Percentiles rank a stretch among this genome's conserved stretches.
phyloP scores from a whole-genome alignment of 202 grass and related monocot species.

The Panicum virgatum region DNA sequence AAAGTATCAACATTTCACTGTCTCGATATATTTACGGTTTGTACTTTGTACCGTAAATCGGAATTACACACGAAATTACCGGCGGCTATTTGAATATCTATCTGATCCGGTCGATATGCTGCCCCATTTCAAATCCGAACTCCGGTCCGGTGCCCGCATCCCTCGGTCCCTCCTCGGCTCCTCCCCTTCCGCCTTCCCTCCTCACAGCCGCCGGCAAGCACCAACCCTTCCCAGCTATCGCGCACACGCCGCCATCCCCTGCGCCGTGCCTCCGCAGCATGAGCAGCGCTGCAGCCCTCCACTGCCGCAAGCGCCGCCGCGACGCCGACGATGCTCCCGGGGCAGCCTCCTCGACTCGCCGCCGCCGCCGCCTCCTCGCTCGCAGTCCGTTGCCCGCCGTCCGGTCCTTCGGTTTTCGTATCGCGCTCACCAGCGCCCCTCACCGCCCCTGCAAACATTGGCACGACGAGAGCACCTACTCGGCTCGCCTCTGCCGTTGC shows the following conservation, averaged over 20 bases:
- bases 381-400: not conserved
- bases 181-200: not conserved
- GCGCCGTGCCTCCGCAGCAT: not conserved
- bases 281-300: not conserved
- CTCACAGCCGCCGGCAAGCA: not conserved
- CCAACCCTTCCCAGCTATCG: not conserved
- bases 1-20: not conserved
- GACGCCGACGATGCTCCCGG: not conserved
- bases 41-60: not conserved
- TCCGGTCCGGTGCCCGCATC: not conserved
- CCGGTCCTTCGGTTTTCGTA: not conserved
- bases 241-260: not conserved
- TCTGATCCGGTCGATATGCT: not conserved
- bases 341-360: not conserved
- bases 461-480: not conserved
- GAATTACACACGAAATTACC: not conserved
- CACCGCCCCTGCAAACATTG: conserved; percentile 1
- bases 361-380: not conserved
- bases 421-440: not conserved
- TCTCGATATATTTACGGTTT: not conserved
- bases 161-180: no score
- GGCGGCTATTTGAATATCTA: not conserved
- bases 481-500: not conserved
- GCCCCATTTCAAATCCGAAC: conserved; percentile 1
- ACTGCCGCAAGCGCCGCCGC: conserved; percentile 22